A percentile compares a stretch with the other conserved stretches of the same genome.
phyloP scores from a whole-genome alignment of 1,139 yeast genomes.

The Nakaseomyces bracarensis region DNA sequence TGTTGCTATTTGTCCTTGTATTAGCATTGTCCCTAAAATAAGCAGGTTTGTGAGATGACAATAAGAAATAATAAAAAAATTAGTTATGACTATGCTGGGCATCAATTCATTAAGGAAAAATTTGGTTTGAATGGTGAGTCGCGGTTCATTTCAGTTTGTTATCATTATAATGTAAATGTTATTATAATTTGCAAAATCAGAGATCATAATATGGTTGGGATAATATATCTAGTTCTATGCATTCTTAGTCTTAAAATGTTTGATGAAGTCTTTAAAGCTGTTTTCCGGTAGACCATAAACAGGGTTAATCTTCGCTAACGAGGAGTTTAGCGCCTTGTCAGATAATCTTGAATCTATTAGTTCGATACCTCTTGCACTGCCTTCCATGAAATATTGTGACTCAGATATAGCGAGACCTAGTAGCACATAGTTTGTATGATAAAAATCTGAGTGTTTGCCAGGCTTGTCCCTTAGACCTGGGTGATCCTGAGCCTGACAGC shows the following conservation, averaged over 20 bases:
- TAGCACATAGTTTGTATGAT: constrained; percentile 81
- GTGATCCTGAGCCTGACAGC: constrained; percentile 52
- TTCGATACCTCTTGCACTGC: constrained; percentile 13
- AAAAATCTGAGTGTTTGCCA: constrained; percentile 68
- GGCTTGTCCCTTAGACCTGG: constrained; percentile 93
- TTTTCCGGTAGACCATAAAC: constrained; percentile 51
- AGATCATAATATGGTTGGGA: no score
- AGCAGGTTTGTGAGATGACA: neutral
- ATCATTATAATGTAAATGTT: neutral
- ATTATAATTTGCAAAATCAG: no score
- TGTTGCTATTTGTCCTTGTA: no score
- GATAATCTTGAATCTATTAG: neutral
- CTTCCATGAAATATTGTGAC: constrained; percentile 34
- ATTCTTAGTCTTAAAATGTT: constrained; percentile 21
- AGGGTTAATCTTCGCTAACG: constrained; percentile 44
- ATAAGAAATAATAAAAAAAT: neutral
- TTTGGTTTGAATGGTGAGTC: no score
- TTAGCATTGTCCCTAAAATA: neutral
- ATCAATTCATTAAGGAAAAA: neutral
- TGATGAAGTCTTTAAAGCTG: constrained; percentile 12
- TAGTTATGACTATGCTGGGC: neutral
- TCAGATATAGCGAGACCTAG: constrained; percentile 71
- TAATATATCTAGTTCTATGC: neutral
- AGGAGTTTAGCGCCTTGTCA: constrained; percentile 10
- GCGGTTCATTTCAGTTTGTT: no score